Evolutionary conservation across 805 yeast species (phyloP).

Genomic region (Teunomyces barrocoloradensis): DNA sequence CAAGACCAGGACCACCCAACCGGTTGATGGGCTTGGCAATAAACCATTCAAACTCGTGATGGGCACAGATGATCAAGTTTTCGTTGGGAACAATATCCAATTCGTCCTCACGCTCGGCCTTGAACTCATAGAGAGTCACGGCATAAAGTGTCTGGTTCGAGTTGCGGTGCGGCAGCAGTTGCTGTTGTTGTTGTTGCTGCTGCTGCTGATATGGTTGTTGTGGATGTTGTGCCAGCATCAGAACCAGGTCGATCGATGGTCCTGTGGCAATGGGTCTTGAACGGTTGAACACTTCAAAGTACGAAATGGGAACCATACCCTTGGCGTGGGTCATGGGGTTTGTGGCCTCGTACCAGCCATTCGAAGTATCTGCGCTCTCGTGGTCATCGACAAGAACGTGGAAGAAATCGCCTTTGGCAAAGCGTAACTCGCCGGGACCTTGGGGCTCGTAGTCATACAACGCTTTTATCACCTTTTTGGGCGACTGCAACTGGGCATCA

Average conservation of each 20-base stretch:
- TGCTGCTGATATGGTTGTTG: neutral
- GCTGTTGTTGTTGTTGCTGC: neutral
- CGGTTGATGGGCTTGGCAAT: slow-evolving; percentile 95
- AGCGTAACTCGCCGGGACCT: slow-evolving; percentile 76
- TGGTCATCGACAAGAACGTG: slow-evolving; percentile 53
- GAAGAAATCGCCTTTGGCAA: slow-evolving; percentile 82
- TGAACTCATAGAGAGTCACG: slow-evolving; percentile 79
- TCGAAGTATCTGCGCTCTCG: slow-evolving; percentile 45
- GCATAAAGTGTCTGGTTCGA: slow-evolving; percentile 66
- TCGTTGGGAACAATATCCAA: slow-evolving; percentile 83
- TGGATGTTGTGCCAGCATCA: neutral
- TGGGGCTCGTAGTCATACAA: slow-evolving; percentile 73
- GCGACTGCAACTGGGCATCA: slow-evolving; percentile 44
- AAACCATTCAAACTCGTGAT: slow-evolving; percentile 95
- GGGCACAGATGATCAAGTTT: slow-evolving; percentile 89
- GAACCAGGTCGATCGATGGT: slow-evolving; percentile 1
- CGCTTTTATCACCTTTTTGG: slow-evolving; percentile 83
- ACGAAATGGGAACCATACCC: slow-evolving; percentile 85
- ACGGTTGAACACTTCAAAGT: slow-evolving; percentile 75
- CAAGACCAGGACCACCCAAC: slow-evolving; percentile 95
- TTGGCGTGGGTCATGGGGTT: slow-evolving; percentile 74
- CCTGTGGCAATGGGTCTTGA: slow-evolving; percentile 39
- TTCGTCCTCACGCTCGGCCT: slow-evolving; percentile 83
- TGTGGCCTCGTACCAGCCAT: slow-evolving; percentile 83
- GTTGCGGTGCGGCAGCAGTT: slow-evolving; percentile 14